Evolutionary conservation across 2,329 filamentous ascomycete species (phyloP).

Genomic region (Aspergillus phoenicis): DNA sequence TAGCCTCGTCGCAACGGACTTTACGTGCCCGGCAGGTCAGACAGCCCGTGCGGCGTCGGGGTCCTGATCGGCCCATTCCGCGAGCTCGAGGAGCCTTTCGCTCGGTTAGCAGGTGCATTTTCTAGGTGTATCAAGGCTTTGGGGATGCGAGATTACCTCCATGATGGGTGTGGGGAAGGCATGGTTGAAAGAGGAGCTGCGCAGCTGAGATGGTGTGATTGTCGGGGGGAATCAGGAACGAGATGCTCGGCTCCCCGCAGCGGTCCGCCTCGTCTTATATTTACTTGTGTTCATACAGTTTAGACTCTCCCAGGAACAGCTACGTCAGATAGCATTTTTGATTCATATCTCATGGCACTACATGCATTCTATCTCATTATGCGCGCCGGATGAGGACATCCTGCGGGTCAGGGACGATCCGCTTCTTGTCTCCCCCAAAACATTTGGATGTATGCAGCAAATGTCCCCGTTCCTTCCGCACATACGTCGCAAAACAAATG

Average conservation of each 20-base stretch:
- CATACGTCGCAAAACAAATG: conserved; percentile 56
- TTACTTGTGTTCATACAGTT: too few species aligned
- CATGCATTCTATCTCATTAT: neutral
- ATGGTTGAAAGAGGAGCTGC: neutral
- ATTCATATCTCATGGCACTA: neutral
- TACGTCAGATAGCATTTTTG: neutral
- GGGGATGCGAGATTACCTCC: conserved; percentile 2
- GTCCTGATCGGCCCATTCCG: conserved; percentile 38
- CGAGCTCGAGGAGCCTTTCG: conserved; percentile 24
- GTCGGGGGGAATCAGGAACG: neutral
- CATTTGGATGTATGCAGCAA: conserved; percentile 52
- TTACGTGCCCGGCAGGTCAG: conserved; percentile 40
- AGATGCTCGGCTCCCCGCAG: neutral
- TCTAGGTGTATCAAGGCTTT: too few species aligned
- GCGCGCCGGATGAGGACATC: neutral
- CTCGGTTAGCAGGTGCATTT: neutral
- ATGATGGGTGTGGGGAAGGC: neutral
- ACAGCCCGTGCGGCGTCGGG: conserved; percentile 39
- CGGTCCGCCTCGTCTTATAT: neutral
- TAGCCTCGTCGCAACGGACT: conserved; percentile 40
- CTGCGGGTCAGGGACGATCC: neutral
- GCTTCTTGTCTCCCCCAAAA: conserved; percentile 17
- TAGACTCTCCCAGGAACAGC: neutral
- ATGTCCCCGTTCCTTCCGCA: conserved; percentile 62
- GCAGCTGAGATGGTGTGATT: conserved; percentile 1